Evolutionary conservation across 805 yeast genomes (phyloP).

Genomic region (Zygosaccharomyces gambellarensis): DNA sequence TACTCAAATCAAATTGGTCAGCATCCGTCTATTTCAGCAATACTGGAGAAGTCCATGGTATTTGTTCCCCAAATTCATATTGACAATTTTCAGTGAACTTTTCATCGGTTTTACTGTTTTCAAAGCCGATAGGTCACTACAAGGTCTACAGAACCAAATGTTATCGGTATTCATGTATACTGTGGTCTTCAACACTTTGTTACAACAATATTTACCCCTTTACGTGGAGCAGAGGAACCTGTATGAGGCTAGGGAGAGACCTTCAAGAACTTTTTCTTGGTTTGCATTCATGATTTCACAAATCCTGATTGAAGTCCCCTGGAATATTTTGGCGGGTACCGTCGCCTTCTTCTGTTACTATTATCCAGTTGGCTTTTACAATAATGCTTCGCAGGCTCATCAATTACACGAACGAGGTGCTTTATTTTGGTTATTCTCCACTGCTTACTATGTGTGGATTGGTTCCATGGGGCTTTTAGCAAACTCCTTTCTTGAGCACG

Average conservation of each 20-base stretch:
- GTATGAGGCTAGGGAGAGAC: constrained; percentile 70
- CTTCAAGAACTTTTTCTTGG: constrained; percentile 70
- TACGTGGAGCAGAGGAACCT: constrained; percentile 58
- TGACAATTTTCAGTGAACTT: constrained; percentile 50
- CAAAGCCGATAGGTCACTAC: constrained; percentile 58
- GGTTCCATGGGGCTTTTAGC: constrained; percentile 55
- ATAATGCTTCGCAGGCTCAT: constrained; percentile 52
- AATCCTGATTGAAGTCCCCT: constrained; percentile 61
- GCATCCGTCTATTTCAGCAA: constrained; percentile 55
- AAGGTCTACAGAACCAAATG: constrained; percentile 80
- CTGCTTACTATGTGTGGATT: constrained; percentile 49
- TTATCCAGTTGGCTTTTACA: constrained; percentile 66
- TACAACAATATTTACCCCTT: constrained; percentile 62
- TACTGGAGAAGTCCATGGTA: constrained; percentile 64
- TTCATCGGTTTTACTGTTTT: constrained; percentile 74
- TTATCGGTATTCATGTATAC: constrained; percentile 67
- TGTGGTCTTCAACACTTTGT: constrained; percentile 49
- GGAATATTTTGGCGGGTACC: constrained; percentile 58
- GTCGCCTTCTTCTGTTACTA: constrained; percentile 57
- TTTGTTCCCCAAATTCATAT: constrained; percentile 53
- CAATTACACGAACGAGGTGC: constrained; percentile 51
- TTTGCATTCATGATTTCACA: constrained; percentile 56
- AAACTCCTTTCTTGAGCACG: constrained; percentile 54
- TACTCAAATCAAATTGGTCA: constrained; percentile 43
- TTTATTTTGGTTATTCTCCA: constrained; percentile 43